phyloP scores from a whole-genome alignment of 805 yeast genomes.

The Saccharomycopsis babjevae region DNA sequence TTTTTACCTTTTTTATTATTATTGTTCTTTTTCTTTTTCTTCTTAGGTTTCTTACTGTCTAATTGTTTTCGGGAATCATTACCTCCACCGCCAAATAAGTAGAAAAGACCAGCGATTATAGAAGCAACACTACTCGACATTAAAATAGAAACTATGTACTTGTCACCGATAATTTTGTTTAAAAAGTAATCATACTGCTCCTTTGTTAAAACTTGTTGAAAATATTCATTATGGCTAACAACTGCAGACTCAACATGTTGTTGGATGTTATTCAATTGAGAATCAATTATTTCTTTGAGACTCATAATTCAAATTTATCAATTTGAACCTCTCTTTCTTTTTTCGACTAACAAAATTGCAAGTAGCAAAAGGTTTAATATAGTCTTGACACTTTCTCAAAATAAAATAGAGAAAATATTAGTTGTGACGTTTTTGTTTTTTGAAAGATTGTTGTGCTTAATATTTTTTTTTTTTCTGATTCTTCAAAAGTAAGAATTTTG shows the following conservation, averaged over 20 bases:
- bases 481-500: too few relatives aligned
- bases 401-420: too few relatives aligned
- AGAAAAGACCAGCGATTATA: neutral
- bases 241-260: neutral
- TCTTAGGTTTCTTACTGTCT: neutral
- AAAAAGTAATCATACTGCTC: neutral
- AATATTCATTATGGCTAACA: neutral
- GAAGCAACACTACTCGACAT: neutral
- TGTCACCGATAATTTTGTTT: neutral
- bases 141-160: neutral
- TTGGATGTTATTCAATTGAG: neutral
- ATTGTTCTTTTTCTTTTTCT: conserved; percentile 6
- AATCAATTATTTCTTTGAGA: neutral
- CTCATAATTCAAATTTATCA: neutral
- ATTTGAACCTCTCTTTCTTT: too few relatives aligned
- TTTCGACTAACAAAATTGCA: too few relatives aligned
- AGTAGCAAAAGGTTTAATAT: too few relatives aligned
- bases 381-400: too few relatives aligned
- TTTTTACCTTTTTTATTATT: conserved; percentile 1
- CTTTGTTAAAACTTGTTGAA: neutral
- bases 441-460: too few relatives aligned
- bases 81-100: neutral
- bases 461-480: too few relatives aligned
- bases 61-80: neutral
- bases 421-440: too few relatives aligned